Conservation (phyloP, 371 early-diverging fungal species). For the Mucor lusitanicus region DNA sequence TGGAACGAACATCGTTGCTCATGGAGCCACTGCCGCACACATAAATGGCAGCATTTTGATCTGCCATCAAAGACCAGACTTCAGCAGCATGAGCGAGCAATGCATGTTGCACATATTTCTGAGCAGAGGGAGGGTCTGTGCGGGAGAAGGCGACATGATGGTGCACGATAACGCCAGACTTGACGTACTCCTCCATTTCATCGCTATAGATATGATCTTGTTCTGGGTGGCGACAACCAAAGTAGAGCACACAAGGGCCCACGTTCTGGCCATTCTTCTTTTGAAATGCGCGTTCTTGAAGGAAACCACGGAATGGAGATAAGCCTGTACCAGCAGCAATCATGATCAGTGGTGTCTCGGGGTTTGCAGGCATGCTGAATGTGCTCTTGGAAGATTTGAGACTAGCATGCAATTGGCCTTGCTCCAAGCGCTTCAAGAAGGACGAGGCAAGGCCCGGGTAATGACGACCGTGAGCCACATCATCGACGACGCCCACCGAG, state of each 20-base stretch:
- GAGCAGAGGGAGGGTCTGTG: constrained; percentile 17
- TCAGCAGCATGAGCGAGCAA: constrained; percentile 31
- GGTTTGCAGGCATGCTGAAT: constrained; percentile 37
- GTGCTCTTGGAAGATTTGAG: constrained; percentile 41
- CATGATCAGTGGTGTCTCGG: constrained; percentile 51
- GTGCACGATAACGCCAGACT: constrained; percentile 44
- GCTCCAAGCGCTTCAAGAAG: constrained; percentile 12
- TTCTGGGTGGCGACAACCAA: constrained; percentile 75
- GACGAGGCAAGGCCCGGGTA: constrained; percentile 46
- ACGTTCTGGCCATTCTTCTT: constrained; percentile 18
- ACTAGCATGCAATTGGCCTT: constrained; percentile 20
- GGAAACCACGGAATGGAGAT: constrained; percentile 85
- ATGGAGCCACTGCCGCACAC: constrained; percentile 44
- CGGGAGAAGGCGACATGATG: constrained; percentile 75
- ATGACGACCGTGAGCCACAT: constrained; percentile 30
- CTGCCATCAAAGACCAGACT: constrained; percentile 29
- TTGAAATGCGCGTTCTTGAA: constrained; percentile 44
- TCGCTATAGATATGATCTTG: constrained; percentile 74
- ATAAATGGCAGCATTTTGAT: constrained; percentile 28
- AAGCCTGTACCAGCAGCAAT: constrained; percentile 78
- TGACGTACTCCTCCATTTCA: constrained; percentile 59
- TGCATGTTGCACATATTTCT: constrained; percentile 45
- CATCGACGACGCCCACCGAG: constrained; percentile 42
- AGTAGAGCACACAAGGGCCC: constrained; percentile 57
- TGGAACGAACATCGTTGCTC: constrained; percentile 43